These are phyloP conservation scores for Roridomyces roridus DNA, from an alignment of 768 basidiomycete genomes.

Conservation along the genomic window DNA sequence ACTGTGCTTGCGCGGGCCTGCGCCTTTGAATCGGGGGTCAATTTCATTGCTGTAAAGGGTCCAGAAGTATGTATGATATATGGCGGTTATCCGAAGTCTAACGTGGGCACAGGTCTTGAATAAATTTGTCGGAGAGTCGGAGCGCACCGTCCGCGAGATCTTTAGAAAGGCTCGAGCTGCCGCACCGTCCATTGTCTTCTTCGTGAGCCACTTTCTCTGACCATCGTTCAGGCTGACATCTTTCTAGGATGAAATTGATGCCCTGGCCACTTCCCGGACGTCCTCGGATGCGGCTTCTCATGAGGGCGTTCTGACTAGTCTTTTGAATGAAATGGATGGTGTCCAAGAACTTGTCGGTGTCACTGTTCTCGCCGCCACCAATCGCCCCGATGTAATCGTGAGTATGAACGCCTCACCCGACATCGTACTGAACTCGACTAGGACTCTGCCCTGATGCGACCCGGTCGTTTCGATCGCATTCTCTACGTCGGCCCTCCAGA, in stretches of 20 bases:
- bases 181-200: conserved; percentile 95
- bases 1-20: conserved; percentile 92
- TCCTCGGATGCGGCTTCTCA: conserved; percentile 68
- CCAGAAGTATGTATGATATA: conserved; percentile 73
- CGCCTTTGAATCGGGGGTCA: conserved; percentile 92
- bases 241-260: conserved; percentile 93
- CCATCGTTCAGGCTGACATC: too few species aligned
- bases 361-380: conserved; percentile 96
- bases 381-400: conserved; percentile 91
- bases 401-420: conserved; percentile 38
- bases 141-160: conserved; percentile 92
- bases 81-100: neutral
- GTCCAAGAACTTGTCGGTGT: conserved; percentile 94
- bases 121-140: conserved; percentile 98
- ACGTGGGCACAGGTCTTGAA: conserved; percentile 74
- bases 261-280: conserved; percentile 81
- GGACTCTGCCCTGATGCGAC: conserved; percentile 95
- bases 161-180: conserved; percentile 95
- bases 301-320: conserved; percentile 90
- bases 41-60: conserved; percentile 96
- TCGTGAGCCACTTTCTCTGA: conserved; percentile 64
- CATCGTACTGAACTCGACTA: conserved; percentile 35
- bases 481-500: conserved; percentile 95
- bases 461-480: conserved; percentile 93
- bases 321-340: conserved; percentile 98